These are phyloP conservation scores for Golubevia pallescens DNA, from an alignment of 1,284 basidiomycete species.

Conservation along the genomic window DNA sequence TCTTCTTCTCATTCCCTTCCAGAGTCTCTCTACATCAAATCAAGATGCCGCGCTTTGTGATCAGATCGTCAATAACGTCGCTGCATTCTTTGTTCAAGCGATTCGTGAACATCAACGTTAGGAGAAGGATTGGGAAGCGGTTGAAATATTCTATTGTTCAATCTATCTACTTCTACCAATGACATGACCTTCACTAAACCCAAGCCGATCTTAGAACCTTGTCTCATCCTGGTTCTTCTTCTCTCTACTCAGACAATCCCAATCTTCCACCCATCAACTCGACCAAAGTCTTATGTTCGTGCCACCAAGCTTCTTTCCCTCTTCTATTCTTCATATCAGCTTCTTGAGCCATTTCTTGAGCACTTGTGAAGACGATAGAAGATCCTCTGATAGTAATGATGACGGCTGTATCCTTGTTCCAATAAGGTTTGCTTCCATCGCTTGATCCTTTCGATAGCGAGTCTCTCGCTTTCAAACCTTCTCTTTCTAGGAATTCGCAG, in stretches of 20 bases:
- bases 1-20: too few species aligned
- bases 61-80: too few species aligned
- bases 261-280: slow-evolving; percentile 69
- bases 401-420: slow-evolving; percentile 75
- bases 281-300: slow-evolving; percentile 72
- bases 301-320: slow-evolving; percentile 85
- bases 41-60: too few species aligned
- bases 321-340: slow-evolving; percentile 89
- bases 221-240: neutral
- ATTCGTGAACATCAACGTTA: too few species aligned
- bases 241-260: neutral
- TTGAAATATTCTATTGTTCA: too few species aligned
- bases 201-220: too few species aligned
- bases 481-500: slow-evolving; percentile 89
- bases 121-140: too few species aligned
- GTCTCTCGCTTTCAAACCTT: slow-evolving; percentile 68
- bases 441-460: slow-evolving; percentile 27
- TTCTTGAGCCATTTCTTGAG: slow-evolving; percentile 80
- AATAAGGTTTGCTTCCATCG: slow-evolving; percentile 67
- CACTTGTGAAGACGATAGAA: slow-evolving; percentile 79
- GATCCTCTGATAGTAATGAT: slow-evolving; percentile 89
- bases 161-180: too few species aligned
- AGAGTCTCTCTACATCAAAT: too few species aligned
- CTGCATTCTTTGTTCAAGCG: too few species aligned
- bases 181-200: too few species aligned